Conservation (phyloP, 1,284 basidiomycete genomes). For the Leccinum griseonigrum region DNA sequence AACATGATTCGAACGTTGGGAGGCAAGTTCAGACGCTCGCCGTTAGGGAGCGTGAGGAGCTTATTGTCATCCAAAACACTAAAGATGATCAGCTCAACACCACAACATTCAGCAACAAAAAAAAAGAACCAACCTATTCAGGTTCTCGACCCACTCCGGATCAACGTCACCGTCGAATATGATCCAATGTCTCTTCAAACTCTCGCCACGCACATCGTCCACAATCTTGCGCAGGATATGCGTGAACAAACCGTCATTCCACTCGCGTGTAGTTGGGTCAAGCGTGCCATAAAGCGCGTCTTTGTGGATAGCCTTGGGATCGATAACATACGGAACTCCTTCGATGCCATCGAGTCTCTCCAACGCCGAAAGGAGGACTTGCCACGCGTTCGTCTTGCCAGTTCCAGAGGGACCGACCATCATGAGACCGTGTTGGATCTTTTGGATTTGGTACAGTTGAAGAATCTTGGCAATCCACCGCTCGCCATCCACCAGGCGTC, state of each 20-base stretch:
- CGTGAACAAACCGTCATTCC: conserved; percentile 99
- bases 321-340: conserved; percentile 95
- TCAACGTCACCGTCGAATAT: conserved; percentile 99
- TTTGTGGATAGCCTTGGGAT: conserved; percentile 99
- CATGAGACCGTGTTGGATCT: conserved; percentile 99
- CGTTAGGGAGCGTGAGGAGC: conserved; percentile 94
- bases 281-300: conserved; percentile 97
- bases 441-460: conserved; percentile 98
- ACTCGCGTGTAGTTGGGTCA: conserved; percentile 96
- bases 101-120: conserved; percentile 1
- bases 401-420: conserved; percentile 98
- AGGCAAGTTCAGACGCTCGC: conserved; percentile 96
- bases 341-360: conserved; percentile 91
- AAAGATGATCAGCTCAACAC: conserved; percentile 13
- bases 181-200: conserved; percentile 97
- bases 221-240: conserved; percentile 97
- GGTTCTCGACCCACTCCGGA: conserved; percentile 99
- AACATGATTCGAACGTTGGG: conserved; percentile 99
- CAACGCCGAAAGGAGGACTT: conserved; percentile 87
- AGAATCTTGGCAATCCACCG: conserved; percentile 95
- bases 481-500: conserved; percentile 81
- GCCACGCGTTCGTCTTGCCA: conserved; percentile 98
- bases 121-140: conserved; percentile 77
- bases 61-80: conserved; percentile 99
- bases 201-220: conserved; percentile 98